These are phyloP conservation scores for Mycena citricolor DNA, from an alignment of 1,284 basidiomycete species.

Conservation along the genomic window DNA sequence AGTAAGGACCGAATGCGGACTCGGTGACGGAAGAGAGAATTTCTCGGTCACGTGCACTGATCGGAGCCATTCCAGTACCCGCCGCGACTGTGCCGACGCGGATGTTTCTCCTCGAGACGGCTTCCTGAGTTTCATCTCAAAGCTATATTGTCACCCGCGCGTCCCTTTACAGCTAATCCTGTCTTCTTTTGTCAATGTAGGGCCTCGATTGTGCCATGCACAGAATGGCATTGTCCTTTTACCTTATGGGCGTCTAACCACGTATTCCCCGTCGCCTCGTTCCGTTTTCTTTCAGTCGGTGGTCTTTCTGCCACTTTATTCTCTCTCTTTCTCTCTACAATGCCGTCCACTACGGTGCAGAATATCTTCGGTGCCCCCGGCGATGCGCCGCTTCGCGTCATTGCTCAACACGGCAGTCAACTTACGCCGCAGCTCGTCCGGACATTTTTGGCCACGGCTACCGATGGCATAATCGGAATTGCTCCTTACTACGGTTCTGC, in stretches of 20 bases:
- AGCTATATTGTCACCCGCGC: not conserved
- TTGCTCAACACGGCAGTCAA: conserved; percentile 24
- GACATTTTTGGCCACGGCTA: conserved; percentile 28
- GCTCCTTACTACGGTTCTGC: conserved; percentile 38
- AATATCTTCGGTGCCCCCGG: conserved; percentile 29
- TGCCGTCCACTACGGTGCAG: conserved; percentile 28
- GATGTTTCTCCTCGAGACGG: not conserved
- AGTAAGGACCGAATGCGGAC: not conserved
- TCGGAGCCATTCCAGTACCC: not conserved
- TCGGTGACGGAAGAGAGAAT: not conserved
- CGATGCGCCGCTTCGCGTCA: conserved; percentile 27
- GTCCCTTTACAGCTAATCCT: not conserved
- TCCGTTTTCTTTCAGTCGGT: conserved; percentile 2
- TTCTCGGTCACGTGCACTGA: conserved; percentile 4
- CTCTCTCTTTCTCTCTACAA: too few species aligned
- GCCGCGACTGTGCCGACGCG: not conserved
- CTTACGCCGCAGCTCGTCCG: conserved; percentile 27
- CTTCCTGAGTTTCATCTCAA: not conserved
- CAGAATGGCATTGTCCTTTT: not conserved
- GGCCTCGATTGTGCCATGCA: conserved; percentile 1
- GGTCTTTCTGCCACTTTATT: not conserved
- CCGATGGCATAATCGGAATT: conserved; percentile 33
- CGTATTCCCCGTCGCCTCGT: not conserved
- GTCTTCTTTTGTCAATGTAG: conserved; percentile 3
- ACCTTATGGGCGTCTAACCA: not conserved